Evolutionary conservation across 257 asterid species (phyloP).

Genomic region (Nicotiana tomentosiformis): DNA sequence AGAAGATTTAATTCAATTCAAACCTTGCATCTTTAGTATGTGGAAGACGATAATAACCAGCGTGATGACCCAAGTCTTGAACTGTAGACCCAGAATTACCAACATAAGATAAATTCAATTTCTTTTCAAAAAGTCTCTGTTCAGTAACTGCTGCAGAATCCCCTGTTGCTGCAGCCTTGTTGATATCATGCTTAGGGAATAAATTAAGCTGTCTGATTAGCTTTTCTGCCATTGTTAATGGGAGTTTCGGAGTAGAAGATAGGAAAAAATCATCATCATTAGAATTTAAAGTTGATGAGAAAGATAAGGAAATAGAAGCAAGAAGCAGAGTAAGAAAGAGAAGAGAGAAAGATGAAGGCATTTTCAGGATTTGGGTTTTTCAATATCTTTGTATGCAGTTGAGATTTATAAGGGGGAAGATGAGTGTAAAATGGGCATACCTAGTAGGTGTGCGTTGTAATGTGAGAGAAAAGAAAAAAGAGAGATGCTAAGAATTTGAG

Average conservation of each 20-base stretch:
- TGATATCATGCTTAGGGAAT: conserved; percentile 32
- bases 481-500: neutral
- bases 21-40: conserved; percentile 33
- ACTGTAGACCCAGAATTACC: conserved; percentile 27
- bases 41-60: conserved; percentile 41
- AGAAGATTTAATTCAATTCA: neutral
- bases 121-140: conserved; percentile 23
- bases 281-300: neutral
- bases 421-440: neutral
- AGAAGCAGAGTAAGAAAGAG: neutral
- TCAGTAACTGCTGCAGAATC: neutral
- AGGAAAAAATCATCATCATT: neutral
- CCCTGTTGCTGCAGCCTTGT: conserved; percentile 1
- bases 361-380: neutral
- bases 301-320: conserved; percentile 1
- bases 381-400: neutral
- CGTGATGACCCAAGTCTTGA: conserved; percentile 37
- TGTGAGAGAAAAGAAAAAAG: neutral
- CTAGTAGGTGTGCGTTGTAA: neutral
- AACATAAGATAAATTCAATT: conserved; percentile 11
- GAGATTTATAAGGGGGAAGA: conserved; percentile 3
- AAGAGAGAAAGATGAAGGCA: conserved; percentile 6
- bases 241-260: conserved; percentile 19
- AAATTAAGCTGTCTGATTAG: conserved; percentile 34
- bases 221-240: conserved; percentile 28